A percentile compares a stretch with the other conserved stretches of the same genome.
Conservation (phyloP, 75 land plant species). For the Pinus albicaulis region DNA sequence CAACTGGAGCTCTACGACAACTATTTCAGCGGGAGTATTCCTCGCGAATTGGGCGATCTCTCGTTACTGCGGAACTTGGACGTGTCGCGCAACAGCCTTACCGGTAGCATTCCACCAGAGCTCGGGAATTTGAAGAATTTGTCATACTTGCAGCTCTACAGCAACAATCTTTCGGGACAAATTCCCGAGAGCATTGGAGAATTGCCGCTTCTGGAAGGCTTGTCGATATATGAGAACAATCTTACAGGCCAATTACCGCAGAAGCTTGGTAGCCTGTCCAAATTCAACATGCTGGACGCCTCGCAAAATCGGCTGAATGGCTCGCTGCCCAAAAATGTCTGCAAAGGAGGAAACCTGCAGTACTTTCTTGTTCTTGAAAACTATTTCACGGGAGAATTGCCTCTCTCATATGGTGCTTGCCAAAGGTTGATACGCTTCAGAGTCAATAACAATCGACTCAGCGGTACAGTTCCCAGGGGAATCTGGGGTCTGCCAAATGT, state of each 20-base stretch:
- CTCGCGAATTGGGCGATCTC: slow-evolving; percentile 70
- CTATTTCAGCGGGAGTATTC: slow-evolving; percentile 50
- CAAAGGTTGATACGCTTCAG: slow-evolving; percentile 45
- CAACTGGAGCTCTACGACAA: slow-evolving; percentile 60
- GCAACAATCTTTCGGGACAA: slow-evolving; percentile 50
- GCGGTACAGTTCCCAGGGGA: slow-evolving; percentile 56
- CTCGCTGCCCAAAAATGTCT: slow-evolving; percentile 38
- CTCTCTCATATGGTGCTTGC: slow-evolving; percentile 44
- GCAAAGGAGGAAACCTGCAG: slow-evolving; percentile 50
- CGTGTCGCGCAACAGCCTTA: slow-evolving; percentile 48
- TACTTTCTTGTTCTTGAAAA: slow-evolving; percentile 56
- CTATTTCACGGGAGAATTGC: slow-evolving; percentile 50
- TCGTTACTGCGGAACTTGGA: slow-evolving; percentile 52
- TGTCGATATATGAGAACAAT: slow-evolving; percentile 57
- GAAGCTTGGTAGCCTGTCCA: slow-evolving; percentile 47
- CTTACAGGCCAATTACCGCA: slow-evolving; percentile 65
- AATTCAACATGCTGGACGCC: slow-evolving; percentile 50
- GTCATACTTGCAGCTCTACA: slow-evolving; percentile 43
- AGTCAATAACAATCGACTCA: slow-evolving; percentile 45
- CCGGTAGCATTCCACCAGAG: slow-evolving; percentile 60
- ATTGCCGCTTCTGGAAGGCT: slow-evolving; percentile 12
- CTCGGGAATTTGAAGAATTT: slow-evolving; percentile 27
- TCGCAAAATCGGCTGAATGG: slow-evolving; percentile 71
- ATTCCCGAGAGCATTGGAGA: slow-evolving; percentile 31
- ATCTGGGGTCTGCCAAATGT: slow-evolving; percentile 54